A percentile compares a stretch with the other conserved stretches of the same genome.
phyloP scores from a whole-genome alignment of 2,329 filamentous ascomycete genomes.

The Fusarium sp. region DNA sequence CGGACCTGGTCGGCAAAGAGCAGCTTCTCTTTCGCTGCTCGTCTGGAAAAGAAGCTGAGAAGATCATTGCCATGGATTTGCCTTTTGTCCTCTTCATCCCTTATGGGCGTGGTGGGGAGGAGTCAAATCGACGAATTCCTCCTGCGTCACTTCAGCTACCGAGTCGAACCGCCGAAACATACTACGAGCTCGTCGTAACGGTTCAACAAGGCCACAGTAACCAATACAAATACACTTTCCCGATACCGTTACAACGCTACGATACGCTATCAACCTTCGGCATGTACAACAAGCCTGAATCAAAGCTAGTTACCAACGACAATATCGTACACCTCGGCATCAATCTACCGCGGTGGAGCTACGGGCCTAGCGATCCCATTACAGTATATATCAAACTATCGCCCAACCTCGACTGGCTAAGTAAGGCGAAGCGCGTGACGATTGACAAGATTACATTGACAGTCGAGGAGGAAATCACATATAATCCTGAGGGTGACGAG shows the following conservation, averaged over 20 bases:
- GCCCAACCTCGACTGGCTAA: constrained; percentile 91
- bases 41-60: constrained; percentile 85
- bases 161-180: constrained; percentile 95
- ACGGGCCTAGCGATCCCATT: constrained; percentile 93
- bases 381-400: constrained; percentile 95
- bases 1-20: constrained; percentile 95
- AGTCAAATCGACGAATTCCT: constrained; percentile 88
- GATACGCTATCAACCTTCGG: constrained; percentile 98
- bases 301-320: constrained; percentile 85
- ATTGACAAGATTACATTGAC: constrained; percentile 93
- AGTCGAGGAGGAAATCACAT: constrained; percentile 98
- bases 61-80: constrained; percentile 93
- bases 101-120: constrained; percentile 89
- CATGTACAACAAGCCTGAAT: constrained; percentile 98
- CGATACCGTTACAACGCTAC: constrained; percentile 90
- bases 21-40: constrained; percentile 90
- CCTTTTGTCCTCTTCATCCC: constrained; percentile 98
- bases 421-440: constrained; percentile 89
- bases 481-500: constrained; percentile 96
- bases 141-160: constrained; percentile 91
- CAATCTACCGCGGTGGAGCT: constrained; percentile 94
- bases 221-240: constrained; percentile 91
- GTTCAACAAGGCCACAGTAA: constrained; percentile 89
- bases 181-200: constrained; percentile 94
- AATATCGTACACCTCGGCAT: constrained; percentile 93